These are phyloP conservation scores for Kwoniella botswanensis DNA, from an alignment of 768 basidiomycete species.

Conservation along the genomic window DNA sequence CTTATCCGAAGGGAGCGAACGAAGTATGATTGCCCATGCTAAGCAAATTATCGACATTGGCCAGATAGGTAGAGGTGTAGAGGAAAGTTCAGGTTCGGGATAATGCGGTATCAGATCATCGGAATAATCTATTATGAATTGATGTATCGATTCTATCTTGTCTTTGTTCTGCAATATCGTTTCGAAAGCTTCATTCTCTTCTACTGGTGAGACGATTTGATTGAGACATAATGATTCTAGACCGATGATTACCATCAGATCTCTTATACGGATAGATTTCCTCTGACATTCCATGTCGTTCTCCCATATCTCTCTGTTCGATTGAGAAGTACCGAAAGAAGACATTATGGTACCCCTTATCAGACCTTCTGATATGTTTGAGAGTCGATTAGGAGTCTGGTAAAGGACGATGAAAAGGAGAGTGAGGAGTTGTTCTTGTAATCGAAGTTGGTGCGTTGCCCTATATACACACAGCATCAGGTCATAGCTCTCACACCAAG, in stretches of 20 bases:
- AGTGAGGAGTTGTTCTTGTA: slow-evolving; percentile 81
- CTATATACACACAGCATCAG: slow-evolving; percentile 59
- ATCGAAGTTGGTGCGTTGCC: slow-evolving; percentile 58
- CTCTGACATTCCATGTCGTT: slow-evolving; percentile 54
- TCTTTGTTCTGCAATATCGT: slow-evolving; percentile 55
- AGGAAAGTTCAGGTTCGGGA: slow-evolving; percentile 68
- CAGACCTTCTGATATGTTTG: slow-evolving; percentile 44
- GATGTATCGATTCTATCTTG: slow-evolving; percentile 62
- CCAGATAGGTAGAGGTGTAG: slow-evolving; percentile 64
- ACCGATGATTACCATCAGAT: slow-evolving; percentile 40
- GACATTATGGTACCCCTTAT: slow-evolving; percentile 42
- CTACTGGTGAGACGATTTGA: slow-evolving; percentile 28
- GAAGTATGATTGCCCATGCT: slow-evolving; percentile 81
- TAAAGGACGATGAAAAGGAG: slow-evolving; percentile 89
- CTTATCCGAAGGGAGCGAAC: slow-evolving; percentile 22
- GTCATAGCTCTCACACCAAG: slow-evolving; percentile 54
- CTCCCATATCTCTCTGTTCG: slow-evolving; percentile 48
- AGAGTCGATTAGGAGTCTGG: slow-evolving; percentile 62
- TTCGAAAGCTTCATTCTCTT: slow-evolving; percentile 9
- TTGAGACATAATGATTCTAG: slow-evolving; percentile 42
- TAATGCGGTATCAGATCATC: slow-evolving; percentile 52
- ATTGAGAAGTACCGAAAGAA: slow-evolving; percentile 45
- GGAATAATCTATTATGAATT: slow-evolving; percentile 63
- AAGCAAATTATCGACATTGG: slow-evolving; percentile 75
- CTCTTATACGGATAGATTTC: slow-evolving; percentile 34